Conservation (phyloP, 805 yeast genomes). For the Ogataea polymorpha region DNA sequence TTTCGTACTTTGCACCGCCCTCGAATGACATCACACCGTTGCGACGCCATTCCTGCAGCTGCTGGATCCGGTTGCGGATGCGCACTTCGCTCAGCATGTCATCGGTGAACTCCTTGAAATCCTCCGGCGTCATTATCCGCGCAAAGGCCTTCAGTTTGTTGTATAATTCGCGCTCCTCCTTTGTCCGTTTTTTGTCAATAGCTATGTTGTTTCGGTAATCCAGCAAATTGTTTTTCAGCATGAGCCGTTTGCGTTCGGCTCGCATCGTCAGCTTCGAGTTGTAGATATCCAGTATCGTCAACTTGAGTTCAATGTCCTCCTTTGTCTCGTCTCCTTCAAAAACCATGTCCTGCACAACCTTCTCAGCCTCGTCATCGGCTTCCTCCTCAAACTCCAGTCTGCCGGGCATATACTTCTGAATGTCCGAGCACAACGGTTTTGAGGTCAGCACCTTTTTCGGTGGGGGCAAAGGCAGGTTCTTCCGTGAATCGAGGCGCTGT, state of each 20-base stretch:
- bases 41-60: conserved; percentile 88
- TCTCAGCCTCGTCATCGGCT: conserved; percentile 95
- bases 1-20: conserved; percentile 80
- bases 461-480: conserved; percentile 75
- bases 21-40: conserved; percentile 85
- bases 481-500: conserved; percentile 66
- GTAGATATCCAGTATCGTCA: conserved; percentile 84
- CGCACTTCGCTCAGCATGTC: conserved; percentile 76
- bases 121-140: conserved; percentile 73
- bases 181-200: conserved; percentile 77
- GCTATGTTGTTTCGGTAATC: conserved; percentile 84
- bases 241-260: conserved; percentile 85
- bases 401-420: conserved; percentile 99
- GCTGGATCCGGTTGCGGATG: conserved; percentile 77
- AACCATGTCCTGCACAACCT: conserved; percentile 89
- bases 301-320: conserved; percentile 84
- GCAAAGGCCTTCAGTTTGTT: conserved; percentile 78
- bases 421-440: conserved; percentile 93
- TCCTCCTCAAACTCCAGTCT: conserved; percentile 95
- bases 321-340: conserved; percentile 92
- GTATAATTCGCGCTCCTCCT: conserved; percentile 83
- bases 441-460: conserved; percentile 88
- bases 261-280: conserved; percentile 85
- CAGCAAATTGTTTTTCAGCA: conserved; percentile 71
- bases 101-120: conserved; percentile 69